Evolutionary conservation across 768 basidiomycete species (phyloP).

Genomic region (Leccinum fibrillosum): DNA sequence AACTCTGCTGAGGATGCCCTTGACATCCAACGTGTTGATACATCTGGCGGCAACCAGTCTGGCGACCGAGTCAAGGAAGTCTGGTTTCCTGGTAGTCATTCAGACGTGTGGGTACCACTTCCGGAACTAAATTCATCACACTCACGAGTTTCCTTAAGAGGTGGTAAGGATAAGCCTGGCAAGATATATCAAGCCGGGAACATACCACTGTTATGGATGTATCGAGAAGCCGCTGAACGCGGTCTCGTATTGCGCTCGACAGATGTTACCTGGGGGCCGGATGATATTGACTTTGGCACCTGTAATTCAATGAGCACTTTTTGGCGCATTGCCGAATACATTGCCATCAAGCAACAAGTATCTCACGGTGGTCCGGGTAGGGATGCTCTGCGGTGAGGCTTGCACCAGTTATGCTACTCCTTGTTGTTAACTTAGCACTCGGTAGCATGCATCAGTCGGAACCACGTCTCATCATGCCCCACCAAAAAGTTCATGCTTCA

Average conservation of each 20-base stretch:
- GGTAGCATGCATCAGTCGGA: slow-evolving; percentile 3
- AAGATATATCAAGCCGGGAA: not conserved
- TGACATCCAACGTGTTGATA: not conserved
- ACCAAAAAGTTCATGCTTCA: not conserved
- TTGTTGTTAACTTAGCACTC: not conserved
- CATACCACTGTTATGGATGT: not conserved
- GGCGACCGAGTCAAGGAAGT: slow-evolving; percentile 26
- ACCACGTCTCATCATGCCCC: slow-evolving; percentile 9
- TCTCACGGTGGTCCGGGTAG: not conserved
- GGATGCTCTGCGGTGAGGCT: slow-evolving; percentile 7
- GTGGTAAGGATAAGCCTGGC: slow-evolving; percentile 12
- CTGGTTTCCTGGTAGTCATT: not conserved
- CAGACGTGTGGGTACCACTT: slow-evolving; percentile 23
- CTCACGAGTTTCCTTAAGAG: slow-evolving; percentile 1
- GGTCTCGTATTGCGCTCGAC: slow-evolving; percentile 11
- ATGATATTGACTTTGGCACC: slow-evolving; percentile 14
- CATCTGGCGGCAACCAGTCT: not conserved
- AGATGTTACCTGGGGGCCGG: slow-evolving; percentile 15
- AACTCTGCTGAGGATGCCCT: not conserved
- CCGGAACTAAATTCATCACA: not conserved
- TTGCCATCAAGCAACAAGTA: slow-evolving; percentile 15
- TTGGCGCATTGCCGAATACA: slow-evolving; percentile 6
- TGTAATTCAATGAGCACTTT: slow-evolving; percentile 8
- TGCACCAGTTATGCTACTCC: not conserved
- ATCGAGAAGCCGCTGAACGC: not conserved